A percentile compares a stretch with the other conserved stretches of the same genome.
phyloP scores from a whole-genome alignment of 2,329 filamentous ascomycete species.

The Ascochyta koolunga region DNA sequence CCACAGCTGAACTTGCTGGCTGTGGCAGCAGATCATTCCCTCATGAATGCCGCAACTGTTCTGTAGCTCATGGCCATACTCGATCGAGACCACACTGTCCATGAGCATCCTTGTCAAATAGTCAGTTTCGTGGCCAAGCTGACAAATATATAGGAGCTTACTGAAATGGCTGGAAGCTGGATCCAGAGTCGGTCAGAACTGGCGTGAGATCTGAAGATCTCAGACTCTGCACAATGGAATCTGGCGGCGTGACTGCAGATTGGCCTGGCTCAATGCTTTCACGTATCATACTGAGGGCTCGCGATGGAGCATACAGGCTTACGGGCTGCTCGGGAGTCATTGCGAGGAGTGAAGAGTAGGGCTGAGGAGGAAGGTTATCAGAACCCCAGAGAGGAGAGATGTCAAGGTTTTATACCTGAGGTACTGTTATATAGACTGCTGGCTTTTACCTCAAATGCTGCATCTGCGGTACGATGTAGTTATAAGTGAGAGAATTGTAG shows the following conservation, averaged over 20 bases:
- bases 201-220: neutral
- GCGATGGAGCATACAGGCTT: neutral
- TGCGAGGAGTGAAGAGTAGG: neutral
- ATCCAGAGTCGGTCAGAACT: neutral
- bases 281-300: neutral
- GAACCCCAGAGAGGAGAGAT: neutral
- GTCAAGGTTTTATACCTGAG: neutral
- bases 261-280: neutral
- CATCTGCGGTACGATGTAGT: too few species aligned
- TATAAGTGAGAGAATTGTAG: neutral
- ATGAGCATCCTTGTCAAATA: neutral
- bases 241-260: neutral
- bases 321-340: neutral
- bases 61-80: conserved; percentile 17
- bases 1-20: neutral
- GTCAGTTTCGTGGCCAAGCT: too few species aligned
- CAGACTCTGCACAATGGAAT: neutral
- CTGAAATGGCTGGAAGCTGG: too few species aligned
- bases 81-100: conserved; percentile 20
- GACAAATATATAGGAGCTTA: too few species aligned
- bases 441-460: neutral
- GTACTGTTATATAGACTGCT: neutral
- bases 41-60: conserved; percentile 16
- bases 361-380: neutral
- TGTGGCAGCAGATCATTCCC: conserved; percentile 20